Base-by-base conservation (phyloP, 2,329 filamentous ascomycete species). In the Aspergillus persii region DNA sequence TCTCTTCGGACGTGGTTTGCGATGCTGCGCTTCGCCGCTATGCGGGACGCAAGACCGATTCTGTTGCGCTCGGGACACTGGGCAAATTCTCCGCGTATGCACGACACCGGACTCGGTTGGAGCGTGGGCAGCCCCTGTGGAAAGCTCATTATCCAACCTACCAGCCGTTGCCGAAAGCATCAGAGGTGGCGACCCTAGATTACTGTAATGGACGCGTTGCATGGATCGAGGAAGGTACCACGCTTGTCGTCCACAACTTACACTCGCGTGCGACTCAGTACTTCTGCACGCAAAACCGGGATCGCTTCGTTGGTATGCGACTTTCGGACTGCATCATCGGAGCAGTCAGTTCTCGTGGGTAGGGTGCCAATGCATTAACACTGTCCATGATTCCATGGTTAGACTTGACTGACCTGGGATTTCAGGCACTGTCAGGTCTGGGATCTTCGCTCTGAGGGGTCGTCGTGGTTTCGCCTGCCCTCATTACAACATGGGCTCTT, bases 371-470 rank as follows among this genome's bases (percentile, higher is more conserved):
- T 9, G n/a, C 23, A 58, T 31, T 57, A 15, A 31, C 46, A 8
- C 18, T 50, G 36, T 5, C 7, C 36, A 41, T 41, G 12, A 41
- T 15, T 7, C 12, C 55, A 50, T 30, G 49, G 54, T n/a, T 18
- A 23, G 27, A 27, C 50, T 56, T 9, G n/a, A 47, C 44, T 27
- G 8, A 47, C 55, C 36, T 27, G 8, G 36, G 18, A 30, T 26
- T 31, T 23, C 36, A 74, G 71, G 30, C 66, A 68, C 31, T 75
- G 72, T 47, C 64, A 73, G 60, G 65, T 69, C n/a, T 75, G 72
- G 71, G 60, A 70, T 47, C 50, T 69, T 15, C 27, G 60, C 11
- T 68, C 66, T 2, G 59, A 65, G 15, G 59, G 67, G 18, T 36
- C 63, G 29, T 58, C 57, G 26, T 62, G 50, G 8, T 69, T 75